Evolutionary conservation across 495 filamentous ascomycete species (phyloP).

Genomic region (Penicillium silybi): DNA sequence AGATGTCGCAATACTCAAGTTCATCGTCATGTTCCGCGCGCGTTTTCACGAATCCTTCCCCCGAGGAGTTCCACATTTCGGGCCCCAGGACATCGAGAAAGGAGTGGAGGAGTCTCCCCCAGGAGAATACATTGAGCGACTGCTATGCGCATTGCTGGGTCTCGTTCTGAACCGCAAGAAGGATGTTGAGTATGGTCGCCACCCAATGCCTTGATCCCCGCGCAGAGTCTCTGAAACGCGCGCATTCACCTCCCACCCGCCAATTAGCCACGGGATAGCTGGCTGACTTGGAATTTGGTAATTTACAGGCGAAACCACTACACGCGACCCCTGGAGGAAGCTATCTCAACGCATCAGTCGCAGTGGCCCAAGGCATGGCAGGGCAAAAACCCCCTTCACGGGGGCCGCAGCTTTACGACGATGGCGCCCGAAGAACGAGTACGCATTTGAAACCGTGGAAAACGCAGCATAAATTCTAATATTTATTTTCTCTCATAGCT

Average conservation of each 20-base stretch:
- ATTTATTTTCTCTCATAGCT: conserved; percentile 48
- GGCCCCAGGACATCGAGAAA: conserved; percentile 90
- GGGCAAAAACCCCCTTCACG: conserved; percentile 76
- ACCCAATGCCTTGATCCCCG: conserved; percentile 15
- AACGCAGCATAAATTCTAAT: conserved; percentile 17
- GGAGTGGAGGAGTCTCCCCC: conserved; percentile 75
- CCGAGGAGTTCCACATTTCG: conserved; percentile 79
- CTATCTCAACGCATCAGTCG: conserved; percentile 73
- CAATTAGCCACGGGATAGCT: conserved; percentile 5
- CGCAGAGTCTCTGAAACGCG: conserved; percentile 9
- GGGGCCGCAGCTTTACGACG: conserved; percentile 69
- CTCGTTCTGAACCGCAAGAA: conserved; percentile 95
- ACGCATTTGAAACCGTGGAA: conserved; percentile 29
- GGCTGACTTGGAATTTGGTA: conserved; percentile 8
- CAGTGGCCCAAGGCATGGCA: conserved; percentile 92
- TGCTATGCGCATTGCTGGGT: conserved; percentile 84
- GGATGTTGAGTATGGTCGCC: conserved; percentile 82
- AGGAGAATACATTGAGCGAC: conserved; percentile 76
- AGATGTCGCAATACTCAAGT: conserved; percentile 59
- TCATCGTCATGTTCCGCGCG: conserved; percentile 95
- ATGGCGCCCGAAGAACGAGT: conserved; percentile 81
- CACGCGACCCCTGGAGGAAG: conserved; percentile 89
- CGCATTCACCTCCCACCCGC: conserved; percentile 7
- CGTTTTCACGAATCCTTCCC: conserved; percentile 88
- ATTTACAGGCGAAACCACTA: conserved; percentile 58